Percentiles rank a stretch among this genome's conserved stretches.
Conservation (phyloP, 2,329 filamentous ascomycete genomes). For the Corniculantispora saksenae region DNA sequence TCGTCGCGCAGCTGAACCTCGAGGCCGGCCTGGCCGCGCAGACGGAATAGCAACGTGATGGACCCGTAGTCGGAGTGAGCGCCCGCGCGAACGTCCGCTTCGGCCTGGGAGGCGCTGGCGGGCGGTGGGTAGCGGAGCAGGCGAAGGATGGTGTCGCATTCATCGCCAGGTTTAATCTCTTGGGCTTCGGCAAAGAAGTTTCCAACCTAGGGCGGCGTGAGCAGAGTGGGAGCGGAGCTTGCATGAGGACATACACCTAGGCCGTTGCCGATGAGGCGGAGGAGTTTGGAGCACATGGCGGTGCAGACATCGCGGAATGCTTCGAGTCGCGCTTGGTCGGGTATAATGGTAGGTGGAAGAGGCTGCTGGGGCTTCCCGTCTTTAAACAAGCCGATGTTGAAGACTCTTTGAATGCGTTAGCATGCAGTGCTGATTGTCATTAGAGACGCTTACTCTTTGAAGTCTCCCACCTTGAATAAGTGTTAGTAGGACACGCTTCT, state of each 20-base stretch:
- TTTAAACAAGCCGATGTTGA: constrained; percentile 85
- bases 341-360: constrained; percentile 64
- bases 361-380: constrained; percentile 72
- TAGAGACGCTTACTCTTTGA: constrained; percentile 69
- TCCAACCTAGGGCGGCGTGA: constrained; percentile 36
- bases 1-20: constrained; percentile 69
- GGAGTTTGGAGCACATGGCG: constrained; percentile 68
- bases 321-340: constrained; percentile 61
- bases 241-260: constrained; percentile 61
- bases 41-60: constrained; percentile 78
- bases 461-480: constrained; percentile 68
- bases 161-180: constrained; percentile 40
- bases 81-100: constrained; percentile 75
- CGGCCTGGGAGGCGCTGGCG: constrained; percentile 43
- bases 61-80: constrained; percentile 87
- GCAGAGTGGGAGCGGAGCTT: constrained; percentile 5
- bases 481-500: background rate
- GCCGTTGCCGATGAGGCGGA: constrained; percentile 76
- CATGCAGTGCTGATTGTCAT: background rate
- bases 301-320: constrained; percentile 73
- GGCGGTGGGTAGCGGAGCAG: constrained; percentile 71
- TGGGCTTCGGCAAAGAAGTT: constrained; percentile 59
- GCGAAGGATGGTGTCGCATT: constrained; percentile 62
- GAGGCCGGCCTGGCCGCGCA: constrained; percentile 80
- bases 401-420: constrained; percentile 60